phyloP scores from a whole-genome alignment of 2,329 filamentous ascomycete genomes.

The Akanthomyces uredinophilus region DNA sequence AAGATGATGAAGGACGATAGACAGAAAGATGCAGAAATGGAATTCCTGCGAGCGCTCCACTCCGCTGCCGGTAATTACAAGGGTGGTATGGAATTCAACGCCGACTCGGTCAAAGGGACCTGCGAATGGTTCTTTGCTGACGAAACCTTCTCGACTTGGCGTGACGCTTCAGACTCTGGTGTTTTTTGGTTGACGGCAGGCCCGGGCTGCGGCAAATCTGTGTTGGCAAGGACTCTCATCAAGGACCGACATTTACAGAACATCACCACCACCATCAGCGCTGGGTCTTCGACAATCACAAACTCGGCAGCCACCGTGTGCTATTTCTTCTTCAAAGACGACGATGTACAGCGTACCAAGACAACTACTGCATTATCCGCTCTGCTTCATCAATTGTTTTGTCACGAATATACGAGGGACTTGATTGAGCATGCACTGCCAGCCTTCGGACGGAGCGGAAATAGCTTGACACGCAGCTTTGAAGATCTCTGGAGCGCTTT shows the following conservation, averaged over 20 bases:
- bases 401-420: not conserved
- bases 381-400: not conserved
- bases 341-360: not conserved
- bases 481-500: not conserved
- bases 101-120: not conserved
- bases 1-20: not conserved
- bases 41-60: not conserved
- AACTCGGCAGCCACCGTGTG: not conserved
- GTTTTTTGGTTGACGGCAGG: conserved; percentile 3
- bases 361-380: not conserved
- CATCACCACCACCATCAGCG: not conserved
- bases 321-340: conserved; percentile 10
- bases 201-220: conserved; percentile 2
- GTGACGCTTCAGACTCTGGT: not conserved
- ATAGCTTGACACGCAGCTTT: not conserved
- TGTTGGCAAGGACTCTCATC: not conserved
- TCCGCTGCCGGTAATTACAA: not conserved
- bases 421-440: not conserved
- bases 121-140: conserved; percentile 6
- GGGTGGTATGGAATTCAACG: not conserved
- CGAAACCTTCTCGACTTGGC: not conserved
- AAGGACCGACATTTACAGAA: not conserved
- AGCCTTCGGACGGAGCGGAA: not conserved
- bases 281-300: not conserved
- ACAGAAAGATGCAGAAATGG: not conserved